These are phyloP conservation scores for Ganoderma sp. DNA, from an alignment of 1,284 basidiomycete genomes.

Conservation along the genomic window DNA sequence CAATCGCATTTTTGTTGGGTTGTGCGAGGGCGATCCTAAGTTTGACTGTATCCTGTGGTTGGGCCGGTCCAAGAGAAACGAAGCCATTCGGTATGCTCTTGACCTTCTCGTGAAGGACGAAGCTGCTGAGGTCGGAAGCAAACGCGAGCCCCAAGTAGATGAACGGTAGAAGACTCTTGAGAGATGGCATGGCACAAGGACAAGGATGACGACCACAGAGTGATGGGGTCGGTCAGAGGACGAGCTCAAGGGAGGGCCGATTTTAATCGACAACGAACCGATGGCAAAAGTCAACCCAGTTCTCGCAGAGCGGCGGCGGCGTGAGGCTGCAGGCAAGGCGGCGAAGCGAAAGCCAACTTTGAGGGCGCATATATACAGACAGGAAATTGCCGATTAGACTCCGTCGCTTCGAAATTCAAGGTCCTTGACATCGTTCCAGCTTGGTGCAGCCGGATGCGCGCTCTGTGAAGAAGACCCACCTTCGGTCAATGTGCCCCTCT, in stretches of 20 bases:
- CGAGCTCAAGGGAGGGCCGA: neutral
- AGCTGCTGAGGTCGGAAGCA: neutral
- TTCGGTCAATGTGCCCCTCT: neutral
- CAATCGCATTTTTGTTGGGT: conserved; percentile 37
- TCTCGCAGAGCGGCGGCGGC: neutral
- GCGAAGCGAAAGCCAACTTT: neutral
- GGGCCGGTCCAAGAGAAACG: conserved; percentile 28
- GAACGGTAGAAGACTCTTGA: neutral
- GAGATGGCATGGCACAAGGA: neutral
- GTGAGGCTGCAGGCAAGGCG: neutral
- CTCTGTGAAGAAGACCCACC: neutral
- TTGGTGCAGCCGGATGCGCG: neutral
- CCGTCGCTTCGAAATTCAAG: conserved; percentile 1
- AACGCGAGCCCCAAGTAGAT: conserved; percentile 1
- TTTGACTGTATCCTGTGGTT: conserved; percentile 25
- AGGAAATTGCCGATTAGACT: neutral
- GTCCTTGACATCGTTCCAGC: neutral
- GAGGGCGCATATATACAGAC: neutral
- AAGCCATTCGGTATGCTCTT: conserved; percentile 31
- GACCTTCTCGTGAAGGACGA: conserved; percentile 30
- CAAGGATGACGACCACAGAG: no score
- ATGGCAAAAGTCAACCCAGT: neutral
- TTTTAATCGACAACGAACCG: neutral
- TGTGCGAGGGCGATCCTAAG: conserved; percentile 38
- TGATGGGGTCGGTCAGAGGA: neutral